Evolutionary conservation across 2,329 filamentous ascomycete species (phyloP), one percentile per base, ranked within the genome.

Genomic region (Talaromyces sp.): DNA sequence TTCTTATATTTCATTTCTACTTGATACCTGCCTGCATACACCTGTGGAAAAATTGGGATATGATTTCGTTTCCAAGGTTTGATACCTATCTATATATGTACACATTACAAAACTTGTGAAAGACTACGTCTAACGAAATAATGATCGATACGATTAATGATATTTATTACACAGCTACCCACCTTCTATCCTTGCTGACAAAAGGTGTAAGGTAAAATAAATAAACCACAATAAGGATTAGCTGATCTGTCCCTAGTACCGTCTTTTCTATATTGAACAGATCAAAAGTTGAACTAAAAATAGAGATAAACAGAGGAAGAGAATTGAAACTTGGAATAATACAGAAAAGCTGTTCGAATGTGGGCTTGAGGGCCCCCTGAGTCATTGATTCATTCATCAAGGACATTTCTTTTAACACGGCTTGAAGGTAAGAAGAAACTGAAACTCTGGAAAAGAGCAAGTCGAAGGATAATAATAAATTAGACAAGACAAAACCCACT

Each of bases 401-500:
- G 11, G 53, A 56, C 53, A 25, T 56, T 38, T 25, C 53, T 36
- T 36, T 56, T 7, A 34, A 56, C 31, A 56, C 31, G 31, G 53
- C 11, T 56, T 22, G 31, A 25, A 36, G 31, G 31, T 13, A 25
- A 25, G 31, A 36, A 56, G 27, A 11, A 29, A n/a, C 0, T 7
- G 31, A 38, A 15, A 22, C 53, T 22, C 53, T 22, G 1, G 5
- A 3, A 34, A 22, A 4, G 31, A 56, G 49, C 49, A 54, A 19
- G 17, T 34, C 17, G 8, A 22, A 25, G 6, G 10, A 56, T 38
- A 56, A 22, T 22, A 56, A 56, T 22, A 54, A 17, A 54, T 59
- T 66, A 70, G 40, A 67, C 62, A 63, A 69, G 68, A 68, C 68
- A 68, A 66, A 61, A 54, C 27, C 53, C 53, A 56, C 53, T 38